phyloP scores from a whole-genome alignment of 176 grass and related monocot genomes.

The Bonia amplexicaulis region DNA sequence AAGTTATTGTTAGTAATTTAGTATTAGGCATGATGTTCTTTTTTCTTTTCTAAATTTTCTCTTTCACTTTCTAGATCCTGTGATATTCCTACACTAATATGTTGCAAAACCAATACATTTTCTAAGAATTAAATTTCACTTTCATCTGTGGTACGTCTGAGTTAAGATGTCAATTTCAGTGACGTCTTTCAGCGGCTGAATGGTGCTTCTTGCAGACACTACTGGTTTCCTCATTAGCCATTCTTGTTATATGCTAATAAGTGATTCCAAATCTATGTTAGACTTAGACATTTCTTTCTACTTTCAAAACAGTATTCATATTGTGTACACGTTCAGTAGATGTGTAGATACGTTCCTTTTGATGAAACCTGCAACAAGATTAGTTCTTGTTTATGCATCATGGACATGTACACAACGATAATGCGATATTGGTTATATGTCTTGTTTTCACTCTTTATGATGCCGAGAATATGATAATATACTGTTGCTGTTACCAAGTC shows the following conservation, averaged over 20 bases:
- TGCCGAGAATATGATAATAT: not conserved
- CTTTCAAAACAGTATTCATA: not conserved
- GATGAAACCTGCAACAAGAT: not conserved
- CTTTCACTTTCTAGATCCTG: not conserved
- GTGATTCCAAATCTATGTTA: not conserved
- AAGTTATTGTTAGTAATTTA: not conserved
- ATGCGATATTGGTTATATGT: not conserved
- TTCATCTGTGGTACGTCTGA: not conserved
- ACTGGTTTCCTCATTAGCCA: not conserved
- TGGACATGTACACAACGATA: not conserved
- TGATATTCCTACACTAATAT: not conserved
- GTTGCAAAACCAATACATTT: not conserved
- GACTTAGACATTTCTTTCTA: not conserved
- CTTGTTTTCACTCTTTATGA: not conserved
- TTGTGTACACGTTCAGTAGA: not conserved
- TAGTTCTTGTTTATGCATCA: not conserved
- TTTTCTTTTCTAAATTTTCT: not conserved
- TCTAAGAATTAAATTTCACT: not conserved
- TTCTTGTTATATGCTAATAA: not conserved
- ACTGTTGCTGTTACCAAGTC: not conserved
- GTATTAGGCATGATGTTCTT: not conserved
- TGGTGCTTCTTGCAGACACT: not conserved
- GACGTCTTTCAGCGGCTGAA: slow-evolving; percentile 2
- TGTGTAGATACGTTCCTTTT: not conserved
- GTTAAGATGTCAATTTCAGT: not conserved